Evolutionary conservation across 2,329 filamentous ascomycete genomes (phyloP).

Genomic region (Clonostachys chloroleuca): DNA sequence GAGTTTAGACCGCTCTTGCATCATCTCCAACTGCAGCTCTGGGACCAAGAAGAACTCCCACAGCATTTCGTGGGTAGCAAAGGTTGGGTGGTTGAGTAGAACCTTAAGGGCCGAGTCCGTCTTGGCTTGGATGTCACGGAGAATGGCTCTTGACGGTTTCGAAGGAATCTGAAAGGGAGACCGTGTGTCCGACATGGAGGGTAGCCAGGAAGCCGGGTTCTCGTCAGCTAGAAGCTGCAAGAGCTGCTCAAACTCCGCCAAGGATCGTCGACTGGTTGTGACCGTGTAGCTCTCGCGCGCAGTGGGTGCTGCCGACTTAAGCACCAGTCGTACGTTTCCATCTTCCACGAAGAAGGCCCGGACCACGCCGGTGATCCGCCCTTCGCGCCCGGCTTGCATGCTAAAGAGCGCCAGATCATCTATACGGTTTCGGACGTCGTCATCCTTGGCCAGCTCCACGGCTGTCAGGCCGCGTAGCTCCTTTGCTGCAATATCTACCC

Average conservation of each 20-base stretch:
- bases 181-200: slow-evolving; percentile 69
- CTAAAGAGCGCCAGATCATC: slow-evolving; percentile 89
- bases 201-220: slow-evolving; percentile 94
- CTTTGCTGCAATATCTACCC: slow-evolving; percentile 80
- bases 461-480: slow-evolving; percentile 88
- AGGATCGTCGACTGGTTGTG: slow-evolving; percentile 85
- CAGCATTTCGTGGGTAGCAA: slow-evolving; percentile 90
- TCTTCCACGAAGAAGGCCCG: slow-evolving; percentile 97
- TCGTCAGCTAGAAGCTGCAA: slow-evolving; percentile 79
- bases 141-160: slow-evolving; percentile 79
- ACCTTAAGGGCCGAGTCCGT: slow-evolving; percentile 87
- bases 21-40: slow-evolving; percentile 84
- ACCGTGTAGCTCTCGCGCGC: slow-evolving; percentile 81
- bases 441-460: slow-evolving; percentile 94
- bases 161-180: slow-evolving; percentile 92
- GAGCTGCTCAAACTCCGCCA: slow-evolving; percentile 88
- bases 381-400: slow-evolving; percentile 65
- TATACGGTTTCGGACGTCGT: slow-evolving; percentile 93
- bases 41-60: slow-evolving; percentile 99
- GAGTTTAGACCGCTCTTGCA: slow-evolving; percentile 79
- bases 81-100: slow-evolving; percentile 83
- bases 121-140: slow-evolving; percentile 82
- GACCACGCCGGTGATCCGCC: slow-evolving; percentile 86
- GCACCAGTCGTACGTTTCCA: slow-evolving; percentile 83
- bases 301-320: slow-evolving; percentile 91